Evolutionary conservation across 352 stramenopile species (phyloP).

Genomic region (Halophytophthora polymorphica): DNA sequence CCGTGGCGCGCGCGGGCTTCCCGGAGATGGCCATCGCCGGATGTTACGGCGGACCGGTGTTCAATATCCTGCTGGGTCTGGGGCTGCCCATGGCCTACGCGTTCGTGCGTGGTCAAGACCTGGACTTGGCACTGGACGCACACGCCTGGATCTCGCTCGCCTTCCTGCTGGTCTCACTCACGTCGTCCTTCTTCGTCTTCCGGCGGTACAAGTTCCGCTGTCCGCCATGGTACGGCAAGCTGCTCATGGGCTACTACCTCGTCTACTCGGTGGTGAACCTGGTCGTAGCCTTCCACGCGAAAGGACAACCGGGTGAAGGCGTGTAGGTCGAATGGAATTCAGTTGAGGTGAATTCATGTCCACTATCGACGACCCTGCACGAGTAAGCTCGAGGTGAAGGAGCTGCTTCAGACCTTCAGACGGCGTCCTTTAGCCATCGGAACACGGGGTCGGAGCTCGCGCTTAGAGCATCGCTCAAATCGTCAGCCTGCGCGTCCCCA

Average conservation of each 20-base stretch:
- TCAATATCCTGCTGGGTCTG: constrained; percentile 80
- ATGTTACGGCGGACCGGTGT: constrained; percentile 80
- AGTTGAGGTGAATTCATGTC: background rate
- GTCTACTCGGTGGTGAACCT: constrained; percentile 77
- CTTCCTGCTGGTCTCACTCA: constrained; percentile 63
- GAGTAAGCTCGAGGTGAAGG: background rate
- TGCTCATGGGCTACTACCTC: constrained; percentile 65
- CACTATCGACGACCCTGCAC: too few species aligned
- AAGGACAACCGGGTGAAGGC: constrained; percentile 6
- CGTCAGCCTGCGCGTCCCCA: constrained; percentile 13
- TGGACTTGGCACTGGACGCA: constrained; percentile 51
- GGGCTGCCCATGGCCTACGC: constrained; percentile 69
- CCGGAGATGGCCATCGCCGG: constrained; percentile 85
- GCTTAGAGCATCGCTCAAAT: constrained; percentile 30
- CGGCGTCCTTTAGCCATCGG: constrained; percentile 50
- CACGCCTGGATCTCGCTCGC: constrained; percentile 73
- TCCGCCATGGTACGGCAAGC: constrained; percentile 66
- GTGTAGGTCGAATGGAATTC: background rate
- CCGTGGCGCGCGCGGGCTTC: constrained; percentile 73
- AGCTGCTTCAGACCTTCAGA: constrained; percentile 17
- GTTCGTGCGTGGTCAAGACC: constrained; percentile 37
- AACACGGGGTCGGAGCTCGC: constrained; percentile 51
- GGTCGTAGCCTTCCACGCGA: constrained; percentile 38
- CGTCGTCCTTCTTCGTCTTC: constrained; percentile 53
- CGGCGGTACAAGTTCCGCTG: constrained; percentile 49